A percentile compares a stretch with the other conserved stretches of the same genome.
phyloP scores from a whole-genome alignment of 805 yeast genomes.

The Monosporozyma siamensis region DNA sequence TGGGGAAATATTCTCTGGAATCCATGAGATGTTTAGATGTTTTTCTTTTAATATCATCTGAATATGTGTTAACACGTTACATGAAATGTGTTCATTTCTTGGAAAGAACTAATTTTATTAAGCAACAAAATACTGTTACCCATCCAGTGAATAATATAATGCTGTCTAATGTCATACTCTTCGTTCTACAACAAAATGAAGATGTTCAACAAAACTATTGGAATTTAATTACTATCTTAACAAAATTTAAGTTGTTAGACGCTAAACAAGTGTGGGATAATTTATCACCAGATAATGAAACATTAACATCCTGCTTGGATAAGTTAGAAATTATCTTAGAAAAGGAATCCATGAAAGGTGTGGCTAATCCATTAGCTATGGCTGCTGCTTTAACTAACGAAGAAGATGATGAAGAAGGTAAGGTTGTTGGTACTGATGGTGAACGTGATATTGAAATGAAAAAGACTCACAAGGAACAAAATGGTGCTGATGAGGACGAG shows the following conservation, averaged over 20 bases:
- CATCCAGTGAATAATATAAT: constrained; percentile 44
- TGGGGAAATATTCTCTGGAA: constrained; percentile 71
- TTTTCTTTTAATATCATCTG: constrained; percentile 43
- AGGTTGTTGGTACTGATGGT: constrained; percentile 1
- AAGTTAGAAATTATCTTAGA: constrained; percentile 40
- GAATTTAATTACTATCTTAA: constrained; percentile 44
- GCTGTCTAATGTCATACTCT: constrained; percentile 46
- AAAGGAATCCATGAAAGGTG: constrained; percentile 49
- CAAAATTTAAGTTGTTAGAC: constrained; percentile 58
- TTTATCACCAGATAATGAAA: constrained; percentile 43
- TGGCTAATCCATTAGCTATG: constrained; percentile 71
- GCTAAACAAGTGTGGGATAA: constrained; percentile 52
- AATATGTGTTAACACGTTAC: constrained; percentile 36
- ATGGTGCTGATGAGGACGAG: constrained; percentile 12
- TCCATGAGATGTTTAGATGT: constrained; percentile 60
- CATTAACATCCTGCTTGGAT: constrained; percentile 36
- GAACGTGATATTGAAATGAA: constrained; percentile 3
- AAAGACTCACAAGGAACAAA: constrained; percentile 7
- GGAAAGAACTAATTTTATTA: constrained; percentile 42
- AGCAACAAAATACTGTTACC: constrained; percentile 5
- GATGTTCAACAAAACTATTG: constrained; percentile 27
- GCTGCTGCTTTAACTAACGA: constrained; percentile 78
- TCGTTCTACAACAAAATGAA: constrained; percentile 27
- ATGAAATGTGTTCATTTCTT: constrained; percentile 43
- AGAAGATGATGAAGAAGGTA: constrained; percentile 41